Conservation (phyloP, 352 stramenopile genomes). For the Phytophthora uliginosa region DNA sequence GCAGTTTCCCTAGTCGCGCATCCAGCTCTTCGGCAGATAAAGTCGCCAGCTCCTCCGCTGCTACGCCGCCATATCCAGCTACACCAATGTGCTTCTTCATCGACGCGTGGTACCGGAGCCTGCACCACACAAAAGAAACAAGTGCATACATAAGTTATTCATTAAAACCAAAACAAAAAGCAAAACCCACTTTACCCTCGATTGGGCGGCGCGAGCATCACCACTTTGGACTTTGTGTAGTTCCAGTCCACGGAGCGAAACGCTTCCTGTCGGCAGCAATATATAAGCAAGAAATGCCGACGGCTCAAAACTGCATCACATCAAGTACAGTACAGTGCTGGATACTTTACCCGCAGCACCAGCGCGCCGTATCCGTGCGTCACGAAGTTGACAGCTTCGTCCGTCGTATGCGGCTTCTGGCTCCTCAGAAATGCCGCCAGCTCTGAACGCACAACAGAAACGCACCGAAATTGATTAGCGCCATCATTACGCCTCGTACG, state of each 20-base stretch:
- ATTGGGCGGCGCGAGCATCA: slow-evolving; percentile 82
- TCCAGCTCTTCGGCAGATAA: slow-evolving; percentile 56
- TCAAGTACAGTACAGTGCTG: neutral
- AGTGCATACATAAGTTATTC: neutral
- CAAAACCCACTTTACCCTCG: slow-evolving; percentile 68
- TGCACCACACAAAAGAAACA: slow-evolving; percentile 16
- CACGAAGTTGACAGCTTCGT: slow-evolving; percentile 75
- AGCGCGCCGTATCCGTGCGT: slow-evolving; percentile 80
- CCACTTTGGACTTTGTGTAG: slow-evolving; percentile 73
- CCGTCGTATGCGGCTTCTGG: slow-evolving; percentile 69
- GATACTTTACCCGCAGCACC: slow-evolving; percentile 56
- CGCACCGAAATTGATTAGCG: slow-evolving; percentile 1
- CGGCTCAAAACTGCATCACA: no score
- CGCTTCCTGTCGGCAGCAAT: slow-evolving; percentile 54
- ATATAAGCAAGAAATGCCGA: neutral
- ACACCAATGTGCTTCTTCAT: slow-evolving; percentile 70
- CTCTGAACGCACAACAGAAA: slow-evolving; percentile 18
- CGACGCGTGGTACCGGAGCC: slow-evolving; percentile 66
- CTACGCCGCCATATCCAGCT: slow-evolving; percentile 66
- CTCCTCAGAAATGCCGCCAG: slow-evolving; percentile 60
- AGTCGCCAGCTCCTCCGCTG: slow-evolving; percentile 64
- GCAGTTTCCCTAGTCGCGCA: slow-evolving; percentile 70
- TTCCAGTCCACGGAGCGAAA: slow-evolving; percentile 82
- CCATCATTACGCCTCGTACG: neutral
- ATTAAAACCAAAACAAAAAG: neutral